These are phyloP conservation scores for Helotiales sp. DNA, from an alignment of 2,329 filamentous ascomycete species.

Conservation along the genomic window DNA sequence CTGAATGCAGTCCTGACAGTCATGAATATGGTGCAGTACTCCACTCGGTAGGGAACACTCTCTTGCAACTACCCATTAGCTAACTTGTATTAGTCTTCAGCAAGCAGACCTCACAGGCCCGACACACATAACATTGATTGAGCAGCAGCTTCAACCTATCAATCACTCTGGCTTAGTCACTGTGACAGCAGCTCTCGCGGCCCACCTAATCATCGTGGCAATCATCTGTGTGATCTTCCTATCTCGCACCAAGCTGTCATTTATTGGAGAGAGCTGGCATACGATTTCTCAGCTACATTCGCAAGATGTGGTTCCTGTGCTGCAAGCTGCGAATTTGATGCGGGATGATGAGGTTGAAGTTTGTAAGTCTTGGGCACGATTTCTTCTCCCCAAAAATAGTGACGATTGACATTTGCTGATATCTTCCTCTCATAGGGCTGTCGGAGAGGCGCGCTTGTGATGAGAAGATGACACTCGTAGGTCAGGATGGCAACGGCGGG, in stretches of 20 bases:
- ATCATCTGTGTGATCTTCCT: background rate
- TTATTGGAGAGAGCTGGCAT: constrained; percentile 9
- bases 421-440: too few relatives aligned
- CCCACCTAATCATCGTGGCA: background rate
- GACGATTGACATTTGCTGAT: too few relatives aligned
- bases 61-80: background rate
- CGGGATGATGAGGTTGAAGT: constrained; percentile 3
- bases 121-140: background rate
- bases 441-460: background rate
- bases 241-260: background rate
- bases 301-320: background rate
- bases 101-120: background rate
- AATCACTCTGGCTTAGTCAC: background rate
- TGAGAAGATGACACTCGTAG: background rate
- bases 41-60: background rate
- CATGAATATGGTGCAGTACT: constrained; percentile 7
- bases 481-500: background rate
- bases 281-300: constrained; percentile 9
- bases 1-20: background rate
- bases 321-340: constrained; percentile 4
- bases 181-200: background rate
- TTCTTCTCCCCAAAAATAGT: too few relatives aligned
- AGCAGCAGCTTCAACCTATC: background rate
- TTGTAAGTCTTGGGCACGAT: too few relatives aligned
- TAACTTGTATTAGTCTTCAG: background rate